Evolutionary conservation across 257 asterid genomes (phyloP).

Genomic region (Oldenlandia corymbosa): DNA sequence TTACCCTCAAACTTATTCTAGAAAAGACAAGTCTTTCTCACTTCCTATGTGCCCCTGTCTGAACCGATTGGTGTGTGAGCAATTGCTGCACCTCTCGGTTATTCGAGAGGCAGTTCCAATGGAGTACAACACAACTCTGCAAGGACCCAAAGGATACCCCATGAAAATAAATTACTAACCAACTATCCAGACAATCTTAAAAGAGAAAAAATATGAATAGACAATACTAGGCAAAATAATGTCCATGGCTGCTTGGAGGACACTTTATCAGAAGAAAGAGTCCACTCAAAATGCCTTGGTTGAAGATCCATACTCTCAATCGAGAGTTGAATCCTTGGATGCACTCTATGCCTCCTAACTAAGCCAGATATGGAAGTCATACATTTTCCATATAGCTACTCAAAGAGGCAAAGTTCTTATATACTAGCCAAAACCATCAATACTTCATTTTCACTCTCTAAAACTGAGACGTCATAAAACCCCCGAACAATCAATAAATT

Average conservation of each 20-base stretch:
- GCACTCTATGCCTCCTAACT: conserved; percentile 25
- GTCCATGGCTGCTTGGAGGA: conserved; percentile 26
- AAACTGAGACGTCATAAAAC: too few species aligned
- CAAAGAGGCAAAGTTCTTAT: conserved; percentile 21
- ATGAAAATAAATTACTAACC: neutral
- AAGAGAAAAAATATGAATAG: neutral
- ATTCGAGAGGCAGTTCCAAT: conserved; percentile 16
- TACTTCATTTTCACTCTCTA: too few species aligned
- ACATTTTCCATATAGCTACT: conserved; percentile 20
- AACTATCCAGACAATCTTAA: neutral
- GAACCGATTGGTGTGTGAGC: conserved; percentile 16
- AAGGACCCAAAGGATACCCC: too few species aligned
- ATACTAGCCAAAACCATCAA: too few species aligned
- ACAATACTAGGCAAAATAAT: neutral
- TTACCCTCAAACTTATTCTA: conserved; percentile 19
- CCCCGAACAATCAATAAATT: too few species aligned
- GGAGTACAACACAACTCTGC: too few species aligned
- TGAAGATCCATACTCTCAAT: conserved; percentile 1
- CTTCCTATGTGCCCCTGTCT: conserved; percentile 24
- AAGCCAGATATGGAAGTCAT: conserved; percentile 26
- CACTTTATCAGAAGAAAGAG: conserved; percentile 8
- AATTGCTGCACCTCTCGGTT: conserved; percentile 19
- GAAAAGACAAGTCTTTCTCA: conserved; percentile 2
- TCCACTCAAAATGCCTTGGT: conserved; percentile 26
- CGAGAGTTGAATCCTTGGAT: conserved; percentile 3